phyloP scores from a whole-genome alignment of 2,329 filamentous ascomycete genomes.

The Cercospora sp. region DNA sequence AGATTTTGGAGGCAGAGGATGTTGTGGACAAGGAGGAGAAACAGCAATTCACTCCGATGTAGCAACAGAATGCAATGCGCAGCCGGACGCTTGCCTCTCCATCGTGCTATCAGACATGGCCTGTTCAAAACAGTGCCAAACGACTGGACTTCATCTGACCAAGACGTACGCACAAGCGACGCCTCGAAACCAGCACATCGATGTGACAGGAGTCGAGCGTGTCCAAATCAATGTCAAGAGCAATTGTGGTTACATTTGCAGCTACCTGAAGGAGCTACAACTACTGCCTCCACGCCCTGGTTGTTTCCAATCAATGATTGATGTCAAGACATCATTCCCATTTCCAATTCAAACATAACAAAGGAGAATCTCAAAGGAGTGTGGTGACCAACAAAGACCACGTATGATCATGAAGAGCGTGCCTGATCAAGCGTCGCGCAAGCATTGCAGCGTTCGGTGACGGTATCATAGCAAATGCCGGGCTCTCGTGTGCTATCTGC shows the following conservation, averaged over 20 bases:
- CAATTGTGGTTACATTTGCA: not conserved
- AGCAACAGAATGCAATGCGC: not conserved
- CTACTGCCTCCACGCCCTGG: not conserved
- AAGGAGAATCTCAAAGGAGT: constrained; percentile 1
- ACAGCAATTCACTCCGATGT: constrained; percentile 2
- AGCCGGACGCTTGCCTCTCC: not conserved
- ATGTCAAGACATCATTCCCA: not conserved
- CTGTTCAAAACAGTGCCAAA: not conserved
- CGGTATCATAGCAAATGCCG: too few relatives aligned
- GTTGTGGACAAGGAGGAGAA: not conserved
- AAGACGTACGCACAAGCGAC: not conserved
- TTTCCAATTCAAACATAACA: not conserved
- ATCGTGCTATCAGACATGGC: not conserved
- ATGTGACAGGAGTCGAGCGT: not conserved
- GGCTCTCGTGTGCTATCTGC: too few relatives aligned
- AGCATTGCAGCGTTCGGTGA: too few relatives aligned
- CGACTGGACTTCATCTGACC: not conserved
- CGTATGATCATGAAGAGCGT: not conserved
- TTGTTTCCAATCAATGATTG: not conserved
- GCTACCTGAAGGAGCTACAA: not conserved
- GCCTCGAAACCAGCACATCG: not conserved
- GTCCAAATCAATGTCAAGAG: not conserved
- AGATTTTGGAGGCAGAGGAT: constrained; percentile 5
- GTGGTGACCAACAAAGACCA: not conserved
- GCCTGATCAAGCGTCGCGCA: too few relatives aligned